These are phyloP conservation scores for Salisapilia sapeloensis DNA, from an alignment of 352 stramenopile species.

Conservation along the genomic window DNA sequence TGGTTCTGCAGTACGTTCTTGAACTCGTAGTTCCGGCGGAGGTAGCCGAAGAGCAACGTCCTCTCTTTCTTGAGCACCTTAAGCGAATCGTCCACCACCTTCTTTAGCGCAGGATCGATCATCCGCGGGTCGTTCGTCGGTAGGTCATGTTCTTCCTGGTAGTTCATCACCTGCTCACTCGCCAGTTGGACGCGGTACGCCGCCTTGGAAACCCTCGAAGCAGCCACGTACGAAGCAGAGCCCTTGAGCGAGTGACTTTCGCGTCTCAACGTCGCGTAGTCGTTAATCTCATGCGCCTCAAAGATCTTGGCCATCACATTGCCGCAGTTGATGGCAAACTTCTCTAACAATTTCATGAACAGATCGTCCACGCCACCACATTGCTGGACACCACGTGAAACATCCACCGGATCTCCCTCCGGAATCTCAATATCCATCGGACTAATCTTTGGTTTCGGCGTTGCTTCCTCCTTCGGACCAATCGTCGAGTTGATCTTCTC, in stretches of 20 bases:
- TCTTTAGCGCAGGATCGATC: constrained; percentile 8
- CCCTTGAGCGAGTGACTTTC: constrained; percentile 73
- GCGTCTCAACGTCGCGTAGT: constrained; percentile 28
- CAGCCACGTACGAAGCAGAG: constrained; percentile 62
- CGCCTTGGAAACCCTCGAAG: constrained; percentile 57
- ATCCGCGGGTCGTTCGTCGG: constrained; percentile 6
- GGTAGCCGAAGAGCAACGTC: constrained; percentile 41
- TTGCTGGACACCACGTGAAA: constrained; percentile 57
- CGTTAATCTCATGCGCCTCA: constrained; percentile 16
- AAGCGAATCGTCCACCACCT: constrained; percentile 20
- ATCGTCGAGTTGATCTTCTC: too few species aligned
- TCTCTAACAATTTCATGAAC: constrained; percentile 64
- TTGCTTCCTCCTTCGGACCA: too few species aligned
- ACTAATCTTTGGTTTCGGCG: too few species aligned
- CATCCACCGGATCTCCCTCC: constrained; percentile 65
- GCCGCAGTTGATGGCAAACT: constrained; percentile 50
- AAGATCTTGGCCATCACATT: constrained; percentile 35
- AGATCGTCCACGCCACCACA: constrained; percentile 63
- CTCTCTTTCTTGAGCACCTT: constrained; percentile 41
- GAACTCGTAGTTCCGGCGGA: constrained; percentile 72
- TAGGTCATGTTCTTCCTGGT: constrained; percentile 10
- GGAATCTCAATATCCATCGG: constrained; percentile 37
- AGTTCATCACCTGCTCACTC: constrained; percentile 41
- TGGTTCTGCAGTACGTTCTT: constrained; percentile 1
- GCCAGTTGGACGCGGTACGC: constrained; percentile 66